These are phyloP conservation scores for Meira nashicola DNA, from an alignment of 1,284 basidiomycete genomes.

Conservation along the genomic window DNA sequence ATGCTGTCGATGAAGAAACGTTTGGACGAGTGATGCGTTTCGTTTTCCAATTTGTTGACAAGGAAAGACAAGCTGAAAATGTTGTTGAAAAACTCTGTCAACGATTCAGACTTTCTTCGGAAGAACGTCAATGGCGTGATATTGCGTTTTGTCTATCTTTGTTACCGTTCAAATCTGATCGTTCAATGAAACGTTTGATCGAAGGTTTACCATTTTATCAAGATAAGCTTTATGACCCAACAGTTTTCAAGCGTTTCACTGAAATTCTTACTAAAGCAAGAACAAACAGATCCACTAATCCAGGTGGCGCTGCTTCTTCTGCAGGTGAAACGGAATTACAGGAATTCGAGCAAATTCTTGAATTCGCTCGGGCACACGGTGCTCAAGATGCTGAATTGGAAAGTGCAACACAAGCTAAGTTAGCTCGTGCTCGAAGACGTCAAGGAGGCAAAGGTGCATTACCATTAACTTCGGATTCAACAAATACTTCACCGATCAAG, in stretches of 20 bases:
- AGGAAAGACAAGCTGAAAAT: conserved; percentile 58
- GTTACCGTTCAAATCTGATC: conserved; percentile 92
- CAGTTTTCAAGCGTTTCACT: conserved; percentile 75
- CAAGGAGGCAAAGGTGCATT: too few relatives aligned
- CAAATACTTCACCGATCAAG: too few relatives aligned
- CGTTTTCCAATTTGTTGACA: conserved; percentile 95
- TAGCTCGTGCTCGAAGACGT: conserved; percentile 16
- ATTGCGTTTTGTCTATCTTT: conserved; percentile 92
- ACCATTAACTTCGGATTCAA: too few relatives aligned
- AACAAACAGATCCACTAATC: conserved; percentile 9
- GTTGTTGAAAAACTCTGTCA: conserved; percentile 53
- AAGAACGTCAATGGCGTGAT: conserved; percentile 92
- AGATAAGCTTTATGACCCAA: conserved; percentile 86
- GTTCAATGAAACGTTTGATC: conserved; percentile 90
- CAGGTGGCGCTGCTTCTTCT: conserved; percentile 9
- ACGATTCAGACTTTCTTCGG: conserved; percentile 78
- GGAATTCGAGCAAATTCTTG: conserved; percentile 65
- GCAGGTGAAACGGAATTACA: conserved; percentile 29
- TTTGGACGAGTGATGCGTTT: conserved; percentile 92
- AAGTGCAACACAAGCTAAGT: conserved; percentile 55
- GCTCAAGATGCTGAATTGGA: conserved; percentile 84
- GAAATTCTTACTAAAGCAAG: conserved; percentile 62
- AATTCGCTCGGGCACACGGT: conserved; percentile 75
- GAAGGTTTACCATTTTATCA: conserved; percentile 69
- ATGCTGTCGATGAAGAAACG: conserved; percentile 83